Evolutionary conservation across 352 stramenopile genomes (phyloP), one percentile per base, ranked within the genome.

Genomic region (Phytophthora fragariae): DNA sequence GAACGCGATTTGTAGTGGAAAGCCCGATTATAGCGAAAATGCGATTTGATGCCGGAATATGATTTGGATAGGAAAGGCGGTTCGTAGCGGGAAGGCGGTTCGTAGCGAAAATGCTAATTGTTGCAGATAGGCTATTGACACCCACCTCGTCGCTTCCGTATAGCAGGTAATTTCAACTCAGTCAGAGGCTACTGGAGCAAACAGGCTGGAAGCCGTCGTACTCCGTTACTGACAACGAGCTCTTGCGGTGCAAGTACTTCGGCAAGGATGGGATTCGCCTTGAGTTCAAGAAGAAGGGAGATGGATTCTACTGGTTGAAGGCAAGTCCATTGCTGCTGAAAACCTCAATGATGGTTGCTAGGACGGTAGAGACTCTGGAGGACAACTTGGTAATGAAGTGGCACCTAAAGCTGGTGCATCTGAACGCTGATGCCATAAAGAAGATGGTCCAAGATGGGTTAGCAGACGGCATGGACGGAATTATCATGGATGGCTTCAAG

Each of bases 401-500:
- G 35, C 55, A 50, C 35, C 12, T 61, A 9, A 60, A 60, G n/a
- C n/a, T 54, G 14, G 46, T 14, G 3, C 35, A 61, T 17, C 17
- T 61, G 33, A 61, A 61, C 27, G 27, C 27, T 35, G 33, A 29
- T 4, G 31, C 53, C 6, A 29, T 29, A 3, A 59, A 11, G 14
- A 59, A 61, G n/a, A 54, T 54, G 47, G 55, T 41, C 21, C 33
- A 52, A n/a, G 55, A 61, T 61, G 55, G 33, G 8, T 17, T 39
- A 17, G 15, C 14, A 4, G 31, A 41, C 33, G 17, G 21, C 33
- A n/a, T 39, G 33, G 4, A 31, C 50, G 55, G 17, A 19, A 52
- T 61, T 10, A n/a, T 35, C 5, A n/a, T 33, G 15, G 17, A 61
- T 12, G 29, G 35, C n/a, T 61, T 61, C 1, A 61, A 52, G 15